Evolutionary conservation across 345 rosid genomes (phyloP).

Genomic region (Eutrema heterophyllum): DNA sequence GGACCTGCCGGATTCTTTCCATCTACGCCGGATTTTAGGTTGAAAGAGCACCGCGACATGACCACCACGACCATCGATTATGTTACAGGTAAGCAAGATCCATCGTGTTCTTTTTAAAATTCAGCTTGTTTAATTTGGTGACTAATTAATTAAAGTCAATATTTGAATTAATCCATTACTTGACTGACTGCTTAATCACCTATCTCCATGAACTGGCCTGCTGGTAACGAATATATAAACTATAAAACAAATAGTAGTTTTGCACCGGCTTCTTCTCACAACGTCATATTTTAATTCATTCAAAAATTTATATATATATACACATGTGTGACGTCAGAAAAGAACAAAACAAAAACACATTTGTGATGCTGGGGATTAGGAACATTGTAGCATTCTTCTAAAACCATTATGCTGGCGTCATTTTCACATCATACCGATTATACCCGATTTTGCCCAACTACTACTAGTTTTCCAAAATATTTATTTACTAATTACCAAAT

Average conservation of each 20-base stretch:
- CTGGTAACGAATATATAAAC: background rate
- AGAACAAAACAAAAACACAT: background rate
- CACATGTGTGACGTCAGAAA: background rate
- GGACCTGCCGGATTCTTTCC: conserved; percentile 55
- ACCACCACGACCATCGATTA: conserved; percentile 51
- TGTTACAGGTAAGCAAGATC: conserved; percentile 44
- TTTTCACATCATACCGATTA: conserved; percentile 4
- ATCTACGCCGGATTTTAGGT: conserved; percentile 31
- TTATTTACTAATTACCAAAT: background rate
- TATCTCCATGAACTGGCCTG: background rate
- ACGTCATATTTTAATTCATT: background rate
- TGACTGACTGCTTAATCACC: background rate
- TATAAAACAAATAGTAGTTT: background rate
- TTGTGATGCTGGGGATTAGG: background rate
- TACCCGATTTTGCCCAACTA: background rate
- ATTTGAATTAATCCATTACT: background rate
- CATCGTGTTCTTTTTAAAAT: background rate
- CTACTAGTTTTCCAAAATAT: background rate
- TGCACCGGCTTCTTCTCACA: background rate
- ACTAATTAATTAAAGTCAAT: background rate
- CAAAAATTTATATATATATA: background rate
- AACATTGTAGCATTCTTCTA: background rate
- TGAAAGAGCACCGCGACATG: conserved; percentile 50
- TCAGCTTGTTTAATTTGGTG: background rate
- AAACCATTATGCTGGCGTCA: background rate